Evolutionary conservation across 306 rosid species (phyloP).

Genomic region (Canavalia ensiformis): DNA sequence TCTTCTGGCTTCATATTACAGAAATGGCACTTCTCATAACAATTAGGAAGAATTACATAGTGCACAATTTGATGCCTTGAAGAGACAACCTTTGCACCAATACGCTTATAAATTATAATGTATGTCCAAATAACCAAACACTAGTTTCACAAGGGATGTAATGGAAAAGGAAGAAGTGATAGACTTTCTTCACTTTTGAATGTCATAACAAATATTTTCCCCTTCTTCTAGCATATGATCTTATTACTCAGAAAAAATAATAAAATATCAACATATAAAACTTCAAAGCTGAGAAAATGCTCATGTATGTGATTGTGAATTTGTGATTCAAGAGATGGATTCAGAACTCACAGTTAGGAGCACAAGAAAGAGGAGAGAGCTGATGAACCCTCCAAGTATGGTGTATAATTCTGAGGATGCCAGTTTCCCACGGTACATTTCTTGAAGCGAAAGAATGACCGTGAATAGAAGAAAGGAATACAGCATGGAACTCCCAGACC

Average conservation of each 20-base stretch:
- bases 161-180: conserved; percentile 2
- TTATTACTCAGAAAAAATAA: not conserved
- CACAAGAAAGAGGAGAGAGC: conserved; percentile 89
- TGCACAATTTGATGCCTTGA: conserved; percentile 6
- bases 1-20: conserved; percentile 10
- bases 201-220: not conserved
- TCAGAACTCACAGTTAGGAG: conserved; percentile 80
- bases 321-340: conserved; percentile 8
- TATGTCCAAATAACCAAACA: conserved; percentile 26
- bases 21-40: conserved; percentile 25
- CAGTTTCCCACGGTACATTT: conserved; percentile 87
- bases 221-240: conserved; percentile 4
- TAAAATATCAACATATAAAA: conserved; percentile 3
- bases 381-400: conserved; percentile 90
- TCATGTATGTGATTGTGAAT: conserved; percentile 6
- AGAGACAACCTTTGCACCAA: conserved; percentile 22
- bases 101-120: not conserved
- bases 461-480: conserved; percentile 87
- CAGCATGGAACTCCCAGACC: conserved; percentile 87
- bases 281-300: not conserved
- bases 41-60: conserved; percentile 18
- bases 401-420: conserved; percentile 91
- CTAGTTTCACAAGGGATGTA: conserved; percentile 21
- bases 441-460: conserved; percentile 94
- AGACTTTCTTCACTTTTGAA: not conserved